phyloP scores from a whole-genome alignment of 1,284 basidiomycete species.

The Naganishia liquefaciens region DNA sequence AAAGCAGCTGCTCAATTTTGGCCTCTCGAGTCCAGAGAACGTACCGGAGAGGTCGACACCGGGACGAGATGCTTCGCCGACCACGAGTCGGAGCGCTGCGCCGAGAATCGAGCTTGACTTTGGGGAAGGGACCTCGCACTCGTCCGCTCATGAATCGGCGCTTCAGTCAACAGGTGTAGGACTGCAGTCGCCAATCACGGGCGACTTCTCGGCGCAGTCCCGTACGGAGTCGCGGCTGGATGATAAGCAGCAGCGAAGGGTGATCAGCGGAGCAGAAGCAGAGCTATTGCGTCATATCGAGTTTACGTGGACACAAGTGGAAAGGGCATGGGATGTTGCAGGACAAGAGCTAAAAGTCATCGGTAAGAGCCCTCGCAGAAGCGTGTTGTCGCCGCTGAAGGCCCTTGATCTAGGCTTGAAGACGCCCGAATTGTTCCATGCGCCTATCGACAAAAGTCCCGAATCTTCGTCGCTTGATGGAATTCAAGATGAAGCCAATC shows the following conservation, averaged over 20 bases:
- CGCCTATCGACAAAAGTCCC: background rate
- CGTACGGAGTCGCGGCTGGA: background rate
- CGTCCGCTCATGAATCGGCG: background rate
- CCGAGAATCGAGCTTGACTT: constrained; percentile 24
- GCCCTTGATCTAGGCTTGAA: background rate
- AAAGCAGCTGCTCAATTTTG: constrained; percentile 5
- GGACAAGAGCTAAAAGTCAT: constrained; percentile 8
- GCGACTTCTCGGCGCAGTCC: background rate
- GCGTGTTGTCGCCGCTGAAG: too few species aligned
- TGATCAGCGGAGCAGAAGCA: constrained; percentile 1
- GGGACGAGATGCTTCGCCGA: background rate
- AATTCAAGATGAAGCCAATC: constrained; percentile 1
- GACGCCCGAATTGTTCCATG: constrained; percentile 2
- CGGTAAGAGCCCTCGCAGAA: background rate
- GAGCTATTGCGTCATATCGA: background rate
- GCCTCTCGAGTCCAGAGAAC: background rate
- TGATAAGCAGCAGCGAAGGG: background rate
- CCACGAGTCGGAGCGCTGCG: background rate
- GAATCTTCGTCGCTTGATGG: background rate
- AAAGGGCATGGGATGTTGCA: constrained; percentile 14
- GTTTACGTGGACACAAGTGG: constrained; percentile 20
- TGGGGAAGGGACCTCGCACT: background rate
- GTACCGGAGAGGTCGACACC: background rate
- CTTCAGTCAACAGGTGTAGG: background rate
- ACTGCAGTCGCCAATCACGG: background rate